Conservation (phyloP, 768 basidiomycete genomes). For the Hemileccinum impolitum region DNA sequence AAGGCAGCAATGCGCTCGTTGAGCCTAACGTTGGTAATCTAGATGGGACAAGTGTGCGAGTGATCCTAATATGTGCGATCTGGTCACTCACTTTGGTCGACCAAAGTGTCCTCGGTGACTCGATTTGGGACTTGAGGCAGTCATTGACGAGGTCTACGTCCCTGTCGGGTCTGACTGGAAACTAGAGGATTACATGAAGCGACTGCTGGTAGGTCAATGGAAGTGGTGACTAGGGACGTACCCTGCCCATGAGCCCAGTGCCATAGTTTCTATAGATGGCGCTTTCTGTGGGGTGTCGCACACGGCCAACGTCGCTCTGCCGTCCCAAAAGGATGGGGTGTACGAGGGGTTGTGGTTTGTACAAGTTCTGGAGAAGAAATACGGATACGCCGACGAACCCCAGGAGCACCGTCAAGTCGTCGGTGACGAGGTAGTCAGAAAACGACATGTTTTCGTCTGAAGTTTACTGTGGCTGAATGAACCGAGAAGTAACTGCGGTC, state of each 20-base stretch:
- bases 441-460: slow-evolving; percentile 36
- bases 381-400: slow-evolving; percentile 73
- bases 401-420: slow-evolving; percentile 76
- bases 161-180: slow-evolving; percentile 68
- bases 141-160: slow-evolving; percentile 66
- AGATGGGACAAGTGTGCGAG: neutral
- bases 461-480: neutral
- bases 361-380: slow-evolving; percentile 73
- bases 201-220: neutral
- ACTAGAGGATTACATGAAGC: slow-evolving; percentile 41
- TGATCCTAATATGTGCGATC: neutral
- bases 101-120: slow-evolving; percentile 74
- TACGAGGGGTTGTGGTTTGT: slow-evolving; percentile 80
- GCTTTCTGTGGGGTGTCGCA: slow-evolving; percentile 78
- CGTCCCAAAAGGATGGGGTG: slow-evolving; percentile 92
- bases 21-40: slow-evolving; percentile 75
- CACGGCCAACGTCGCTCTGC: slow-evolving; percentile 85
- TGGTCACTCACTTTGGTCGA: slow-evolving; percentile 56
- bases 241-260: slow-evolving; percentile 79
- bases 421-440: slow-evolving; percentile 63
- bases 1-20: slow-evolving; percentile 69
- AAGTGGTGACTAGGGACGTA: slow-evolving; percentile 39
- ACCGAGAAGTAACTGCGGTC: neutral
- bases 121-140: slow-evolving; percentile 62
- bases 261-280: slow-evolving; percentile 90